These are phyloP conservation scores for Buxus sempervirens DNA, from an alignment of 164 flowering plant species.

Conservation along the genomic window DNA sequence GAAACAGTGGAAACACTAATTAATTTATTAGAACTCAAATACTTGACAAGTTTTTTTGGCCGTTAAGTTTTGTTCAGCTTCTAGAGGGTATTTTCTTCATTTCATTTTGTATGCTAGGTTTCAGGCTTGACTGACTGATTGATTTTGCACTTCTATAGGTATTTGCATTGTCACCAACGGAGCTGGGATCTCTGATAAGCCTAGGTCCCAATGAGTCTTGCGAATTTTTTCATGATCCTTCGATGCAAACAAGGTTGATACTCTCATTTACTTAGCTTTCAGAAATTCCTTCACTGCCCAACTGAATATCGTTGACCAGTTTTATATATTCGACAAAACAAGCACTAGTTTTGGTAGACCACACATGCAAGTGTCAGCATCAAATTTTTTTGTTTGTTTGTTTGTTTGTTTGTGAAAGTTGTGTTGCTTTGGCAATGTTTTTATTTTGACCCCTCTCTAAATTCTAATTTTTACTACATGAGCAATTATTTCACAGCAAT, in stretches of 20 bases:
- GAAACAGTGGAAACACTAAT: neutral
- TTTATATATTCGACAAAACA: neutral
- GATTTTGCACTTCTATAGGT: constrained; percentile 34
- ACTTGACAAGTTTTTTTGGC: neutral
- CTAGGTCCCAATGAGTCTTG: constrained; percentile 64
- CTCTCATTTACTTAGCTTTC: neutral
- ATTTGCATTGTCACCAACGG: constrained; percentile 81
- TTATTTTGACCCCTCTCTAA: too few species aligned
- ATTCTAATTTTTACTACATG: neutral
- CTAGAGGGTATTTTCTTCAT: neutral
- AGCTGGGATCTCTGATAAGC: constrained; percentile 75
- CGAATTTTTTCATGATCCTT: constrained; percentile 93
- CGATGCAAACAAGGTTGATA: constrained; percentile 64
- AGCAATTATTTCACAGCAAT: constrained; percentile 42
- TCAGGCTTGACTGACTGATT: constrained; percentile 15
- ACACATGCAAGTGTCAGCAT: neutral
- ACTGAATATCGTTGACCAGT: neutral
- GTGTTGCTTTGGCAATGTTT: neutral
- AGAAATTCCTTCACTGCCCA: neutral
- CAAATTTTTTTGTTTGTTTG: neutral
- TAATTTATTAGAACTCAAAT: neutral
- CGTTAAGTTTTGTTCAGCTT: neutral
- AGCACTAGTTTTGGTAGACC: neutral
- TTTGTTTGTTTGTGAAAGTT: neutral
- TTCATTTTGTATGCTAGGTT: neutral